Base-by-base conservation (phyloP, 1,139 yeast species). In the Blastobotrys serpentis region DNA sequence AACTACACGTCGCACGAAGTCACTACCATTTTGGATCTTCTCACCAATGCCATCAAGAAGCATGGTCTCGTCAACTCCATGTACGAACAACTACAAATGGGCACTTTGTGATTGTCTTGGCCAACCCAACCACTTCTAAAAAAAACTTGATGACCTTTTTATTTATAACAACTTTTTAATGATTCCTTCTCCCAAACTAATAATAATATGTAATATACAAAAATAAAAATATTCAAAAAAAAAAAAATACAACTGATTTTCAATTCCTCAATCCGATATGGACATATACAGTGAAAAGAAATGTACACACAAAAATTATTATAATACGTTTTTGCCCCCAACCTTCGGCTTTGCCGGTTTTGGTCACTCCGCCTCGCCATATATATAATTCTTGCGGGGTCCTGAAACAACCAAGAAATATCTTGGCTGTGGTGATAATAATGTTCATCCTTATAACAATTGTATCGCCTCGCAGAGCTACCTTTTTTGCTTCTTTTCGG, bases 61-160 rank as follows among this genome's bases (percentile, higher is more conserved):
- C 40, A 36, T 25, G 10, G 10, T 6, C 4, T 36, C 22, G 40
- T 19, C 40, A 36, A 36, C 40, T 36, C 40, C 13, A 36, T 36
- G 40, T 14, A 36, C 40, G 40, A 36, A 14, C 40, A 36, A 14
- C 40, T 36, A 23, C 40, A 36, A n/a, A 36, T 36, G 40, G 40
- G 40, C 22, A 36, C 40, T 14, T 18, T 36, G 40, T 36, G 22
- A 36, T n/a, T n/a, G n/a, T n/a, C n/a, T n/a, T n/a, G n/a, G n/a
- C n/a, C n/a, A n/a, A 7, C 23, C 23, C 25, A 6, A 6, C 40
- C 17, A 7, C 21, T 6, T 6, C 26, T 6, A 23, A 23, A 23
- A 29, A 29, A 29, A 29, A 3, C 13, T 17, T 17, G 18, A 7
- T 18, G 10, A 8, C 19, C 40, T 33, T 33, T 33, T 6, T 36